A percentile compares a stretch with the other conserved stretches of the same genome.
Evolutionary conservation across 495 filamentous ascomycete species (phyloP).

Genomic region (Annulohypoxylon bovei): DNA sequence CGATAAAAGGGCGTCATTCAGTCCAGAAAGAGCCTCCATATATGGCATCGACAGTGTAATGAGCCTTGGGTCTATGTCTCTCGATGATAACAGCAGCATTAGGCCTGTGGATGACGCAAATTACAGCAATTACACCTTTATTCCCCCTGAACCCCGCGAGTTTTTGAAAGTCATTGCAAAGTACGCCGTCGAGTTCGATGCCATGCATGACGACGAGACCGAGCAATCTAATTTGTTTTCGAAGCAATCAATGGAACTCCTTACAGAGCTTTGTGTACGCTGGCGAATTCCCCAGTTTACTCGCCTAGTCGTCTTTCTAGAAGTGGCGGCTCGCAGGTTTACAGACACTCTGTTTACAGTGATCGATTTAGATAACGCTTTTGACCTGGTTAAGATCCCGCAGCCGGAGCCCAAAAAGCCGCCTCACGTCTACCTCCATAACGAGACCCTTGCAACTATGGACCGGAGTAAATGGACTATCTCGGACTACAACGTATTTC

Average conservation of each 20-base stretch:
- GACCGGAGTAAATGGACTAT: conserved; percentile 77
- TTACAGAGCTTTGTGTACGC: conserved; percentile 84
- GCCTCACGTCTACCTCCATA: conserved; percentile 53
- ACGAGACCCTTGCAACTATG: conserved; percentile 53
- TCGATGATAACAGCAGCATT: conserved; percentile 66
- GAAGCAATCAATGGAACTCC: conserved; percentile 80
- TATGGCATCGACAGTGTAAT: conserved; percentile 81
- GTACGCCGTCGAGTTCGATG: conserved; percentile 73
- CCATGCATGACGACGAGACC: conserved; percentile 58
- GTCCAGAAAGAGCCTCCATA: conserved; percentile 48
- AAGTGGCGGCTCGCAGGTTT: conserved; percentile 86
- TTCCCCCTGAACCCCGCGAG: conserved; percentile 83
- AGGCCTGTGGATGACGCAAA: conserved; percentile 61
- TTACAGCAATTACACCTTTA: conserved; percentile 86
- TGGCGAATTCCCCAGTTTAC: conserved; percentile 93
- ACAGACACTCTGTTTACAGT: conserved; percentile 84
- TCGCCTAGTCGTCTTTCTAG: conserved; percentile 81
- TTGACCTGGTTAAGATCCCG: conserved; percentile 80
- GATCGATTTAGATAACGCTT: conserved; percentile 82
- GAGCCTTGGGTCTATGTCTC: conserved; percentile 76
- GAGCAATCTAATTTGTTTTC: conserved; percentile 74
- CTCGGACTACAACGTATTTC: conserved; percentile 78
- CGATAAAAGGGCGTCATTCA: conserved; percentile 62
- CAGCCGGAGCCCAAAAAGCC: conserved; percentile 65
- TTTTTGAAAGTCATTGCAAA: conserved; percentile 82